A percentile compares a stretch with the other conserved stretches of the same genome.
phyloP scores from a whole-genome alignment of 1,284 basidiomycete species.

The Phellopilus nigrolimitatus region DNA sequence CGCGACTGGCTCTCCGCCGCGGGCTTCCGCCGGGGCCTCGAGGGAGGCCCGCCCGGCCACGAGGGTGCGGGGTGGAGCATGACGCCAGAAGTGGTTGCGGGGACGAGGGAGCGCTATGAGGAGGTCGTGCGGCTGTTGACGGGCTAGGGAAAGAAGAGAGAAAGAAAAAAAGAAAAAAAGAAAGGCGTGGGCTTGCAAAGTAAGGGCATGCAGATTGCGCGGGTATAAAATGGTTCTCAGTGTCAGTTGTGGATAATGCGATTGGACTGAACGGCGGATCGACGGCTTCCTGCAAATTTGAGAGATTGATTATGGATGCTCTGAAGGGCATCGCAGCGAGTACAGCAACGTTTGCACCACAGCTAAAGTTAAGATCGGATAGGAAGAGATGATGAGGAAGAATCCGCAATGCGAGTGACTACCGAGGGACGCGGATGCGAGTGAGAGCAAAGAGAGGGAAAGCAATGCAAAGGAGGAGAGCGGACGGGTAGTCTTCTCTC shows the following conservation, averaged over 20 bases:
- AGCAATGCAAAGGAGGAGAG: neutral
- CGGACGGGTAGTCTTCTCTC: no score
- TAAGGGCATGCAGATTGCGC: neutral
- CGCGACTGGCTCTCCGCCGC: conserved; percentile 80
- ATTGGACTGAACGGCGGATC: no score
- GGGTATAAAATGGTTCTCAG: no score
- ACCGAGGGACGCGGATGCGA: neutral
- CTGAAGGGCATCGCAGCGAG: no score
- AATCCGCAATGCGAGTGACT: neutral
- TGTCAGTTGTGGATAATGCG: no score
- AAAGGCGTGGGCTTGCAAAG: neutral
- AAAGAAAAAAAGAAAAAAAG: neutral
- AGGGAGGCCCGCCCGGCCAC: conserved; percentile 64
- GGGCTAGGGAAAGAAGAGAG: conserved; percentile 23
- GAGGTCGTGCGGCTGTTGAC: conserved; percentile 74
- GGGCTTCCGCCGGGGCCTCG: conserved; percentile 77
- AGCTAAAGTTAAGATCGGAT: neutral
- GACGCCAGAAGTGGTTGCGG: conserved; percentile 69
- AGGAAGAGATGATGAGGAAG: neutral
- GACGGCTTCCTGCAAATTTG: no score
- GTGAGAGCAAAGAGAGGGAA: neutral
- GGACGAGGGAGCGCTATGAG: conserved; percentile 73
- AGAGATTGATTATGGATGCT: no score
- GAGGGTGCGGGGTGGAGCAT: conserved; percentile 72
- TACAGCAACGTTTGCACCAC: no score